Percentiles rank a stretch among this genome's conserved stretches.
phyloP scores from a whole-genome alignment of 331 rosid species.

The Malus hybrid region DNA sequence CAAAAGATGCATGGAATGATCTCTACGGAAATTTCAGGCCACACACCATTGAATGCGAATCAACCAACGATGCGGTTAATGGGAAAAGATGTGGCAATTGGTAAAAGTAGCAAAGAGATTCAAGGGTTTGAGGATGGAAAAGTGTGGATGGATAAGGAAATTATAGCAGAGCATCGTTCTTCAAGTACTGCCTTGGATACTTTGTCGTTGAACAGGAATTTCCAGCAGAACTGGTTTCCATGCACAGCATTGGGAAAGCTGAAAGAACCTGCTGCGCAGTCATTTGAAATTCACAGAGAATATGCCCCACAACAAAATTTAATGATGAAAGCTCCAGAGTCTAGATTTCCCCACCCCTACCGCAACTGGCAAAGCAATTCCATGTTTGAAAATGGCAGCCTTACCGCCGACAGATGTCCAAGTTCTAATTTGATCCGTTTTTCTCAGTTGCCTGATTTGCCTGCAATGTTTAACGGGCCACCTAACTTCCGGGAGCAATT shows the following conservation, averaged over 20 bases:
- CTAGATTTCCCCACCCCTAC: slow-evolving; percentile 32
- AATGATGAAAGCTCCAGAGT: slow-evolving; percentile 20
- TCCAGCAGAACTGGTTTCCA: slow-evolving; percentile 40
- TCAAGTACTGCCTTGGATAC: slow-evolving; percentile 28
- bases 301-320: slow-evolving; percentile 23
- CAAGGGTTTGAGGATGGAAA: slow-evolving; percentile 42
- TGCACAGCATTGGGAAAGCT: slow-evolving; percentile 27
- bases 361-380: slow-evolving; percentile 27
- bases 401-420: slow-evolving; percentile 27
- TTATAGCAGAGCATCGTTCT: slow-evolving; percentile 34
- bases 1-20: slow-evolving; percentile 21
- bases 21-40: slow-evolving; percentile 42
- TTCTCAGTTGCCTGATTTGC: slow-evolving; percentile 31
- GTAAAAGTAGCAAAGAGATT: slow-evolving; percentile 56
- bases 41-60: slow-evolving; percentile 25
- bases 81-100: slow-evolving; percentile 97
- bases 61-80: slow-evolving; percentile 95
- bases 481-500: slow-evolving; percentile 36
- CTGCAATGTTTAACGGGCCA: slow-evolving; percentile 30
- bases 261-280: slow-evolving; percentile 20
- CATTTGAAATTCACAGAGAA: slow-evolving; percentile 27
- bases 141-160: slow-evolving; percentile 57
- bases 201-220: slow-evolving; percentile 32
- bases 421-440: slow-evolving; percentile 31
- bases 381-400: slow-evolving; percentile 33